These are phyloP conservation scores for Stagonosporopsis tanaceti DNA, from an alignment of 2,329 filamentous ascomycete species.

Conservation along the genomic window DNA sequence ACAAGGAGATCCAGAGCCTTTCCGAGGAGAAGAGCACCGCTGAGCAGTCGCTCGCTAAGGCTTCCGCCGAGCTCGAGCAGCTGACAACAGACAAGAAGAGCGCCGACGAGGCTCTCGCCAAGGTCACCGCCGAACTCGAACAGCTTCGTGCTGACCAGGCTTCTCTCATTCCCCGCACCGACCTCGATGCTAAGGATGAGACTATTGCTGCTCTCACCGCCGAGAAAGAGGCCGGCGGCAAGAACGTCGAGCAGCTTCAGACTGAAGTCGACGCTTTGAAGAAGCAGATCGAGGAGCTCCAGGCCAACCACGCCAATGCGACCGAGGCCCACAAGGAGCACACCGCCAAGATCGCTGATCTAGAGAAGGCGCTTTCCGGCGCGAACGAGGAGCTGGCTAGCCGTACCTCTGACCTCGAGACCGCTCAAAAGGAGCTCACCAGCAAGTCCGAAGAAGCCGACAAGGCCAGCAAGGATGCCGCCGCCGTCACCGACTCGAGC, in stretches of 20 bases:
- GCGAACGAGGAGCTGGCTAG: conserved; percentile 32
- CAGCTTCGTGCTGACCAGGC: conserved; percentile 23
- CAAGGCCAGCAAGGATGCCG: conserved; percentile 30
- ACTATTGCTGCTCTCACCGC: conserved; percentile 34
- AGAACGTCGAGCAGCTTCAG: conserved; percentile 34
- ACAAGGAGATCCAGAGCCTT: conserved; percentile 36
- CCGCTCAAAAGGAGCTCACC: conserved; percentile 24
- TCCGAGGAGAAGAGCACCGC: conserved; percentile 30
- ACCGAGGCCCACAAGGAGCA: conserved; percentile 34
- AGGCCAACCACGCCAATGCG: conserved; percentile 27
- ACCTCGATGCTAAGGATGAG: conserved; percentile 38
- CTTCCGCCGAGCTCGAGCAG: conserved; percentile 27
- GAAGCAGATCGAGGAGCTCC: conserved; percentile 33
- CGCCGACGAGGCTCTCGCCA: conserved; percentile 27
- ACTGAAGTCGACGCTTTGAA: conserved; percentile 33
- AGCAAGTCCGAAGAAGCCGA: conserved; percentile 22
- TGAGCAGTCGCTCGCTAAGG: conserved; percentile 30
- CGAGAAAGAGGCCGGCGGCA: conserved; percentile 33
- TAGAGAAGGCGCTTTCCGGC: conserved; percentile 22
- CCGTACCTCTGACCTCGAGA: conserved; percentile 40
- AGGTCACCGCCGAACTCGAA: conserved; percentile 30
- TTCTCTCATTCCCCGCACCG: conserved; percentile 32
- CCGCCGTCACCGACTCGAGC: conserved; percentile 29
- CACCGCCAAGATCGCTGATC: conserved; percentile 26
- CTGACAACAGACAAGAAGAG: conserved; percentile 24